These are phyloP conservation scores for Aureobasidium leucospermi DNA, from an alignment of 2,329 filamentous ascomycete species.

Conservation along the genomic window DNA sequence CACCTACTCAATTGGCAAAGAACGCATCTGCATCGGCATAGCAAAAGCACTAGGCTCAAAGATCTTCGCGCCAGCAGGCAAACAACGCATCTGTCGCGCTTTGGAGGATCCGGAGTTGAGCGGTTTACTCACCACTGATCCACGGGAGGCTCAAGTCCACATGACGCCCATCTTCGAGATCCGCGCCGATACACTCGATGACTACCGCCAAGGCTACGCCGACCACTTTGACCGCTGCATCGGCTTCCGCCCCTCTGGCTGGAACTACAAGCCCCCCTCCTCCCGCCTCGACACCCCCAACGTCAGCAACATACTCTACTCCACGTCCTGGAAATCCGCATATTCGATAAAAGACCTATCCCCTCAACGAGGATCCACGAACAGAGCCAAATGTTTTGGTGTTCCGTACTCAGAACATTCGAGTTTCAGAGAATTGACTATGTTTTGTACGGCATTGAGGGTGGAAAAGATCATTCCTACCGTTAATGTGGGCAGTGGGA, in stretches of 20 bases:
- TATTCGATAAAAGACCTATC: conserved; percentile 67
- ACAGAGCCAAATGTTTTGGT: conserved; percentile 78
- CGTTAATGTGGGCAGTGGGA: conserved; percentile 70
- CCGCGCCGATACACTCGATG: conserved; percentile 78
- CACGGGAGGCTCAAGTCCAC: conserved; percentile 83
- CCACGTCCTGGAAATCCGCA: conserved; percentile 64
- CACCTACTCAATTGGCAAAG: conserved; percentile 97
- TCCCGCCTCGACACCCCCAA: conserved; percentile 55
- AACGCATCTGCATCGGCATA: conserved; percentile 88
- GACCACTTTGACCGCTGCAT: conserved; percentile 80
- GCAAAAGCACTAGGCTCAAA: conserved; percentile 78
- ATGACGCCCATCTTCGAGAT: conserved; percentile 97
- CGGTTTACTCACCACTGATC: conserved; percentile 68
- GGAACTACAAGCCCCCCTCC: conserved; percentile 76
- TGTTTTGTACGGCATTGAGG: conserved; percentile 81
- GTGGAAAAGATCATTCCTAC: conserved; percentile 91
- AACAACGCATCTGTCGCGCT: conserved; percentile 76
- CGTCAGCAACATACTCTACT: conserved; percentile 58
- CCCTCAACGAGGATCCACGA: conserved; percentile 75
- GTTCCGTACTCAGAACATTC: conserved; percentile 96
- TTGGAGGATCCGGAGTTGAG: conserved; percentile 79
- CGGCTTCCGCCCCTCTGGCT: conserved; percentile 86
- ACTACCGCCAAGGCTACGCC: conserved; percentile 75
- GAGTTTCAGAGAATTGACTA: conserved; percentile 85
- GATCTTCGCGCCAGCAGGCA: conserved; percentile 78